Conservation (phyloP, 208 protist genomes). For the Phytomonas sp. region DNA sequence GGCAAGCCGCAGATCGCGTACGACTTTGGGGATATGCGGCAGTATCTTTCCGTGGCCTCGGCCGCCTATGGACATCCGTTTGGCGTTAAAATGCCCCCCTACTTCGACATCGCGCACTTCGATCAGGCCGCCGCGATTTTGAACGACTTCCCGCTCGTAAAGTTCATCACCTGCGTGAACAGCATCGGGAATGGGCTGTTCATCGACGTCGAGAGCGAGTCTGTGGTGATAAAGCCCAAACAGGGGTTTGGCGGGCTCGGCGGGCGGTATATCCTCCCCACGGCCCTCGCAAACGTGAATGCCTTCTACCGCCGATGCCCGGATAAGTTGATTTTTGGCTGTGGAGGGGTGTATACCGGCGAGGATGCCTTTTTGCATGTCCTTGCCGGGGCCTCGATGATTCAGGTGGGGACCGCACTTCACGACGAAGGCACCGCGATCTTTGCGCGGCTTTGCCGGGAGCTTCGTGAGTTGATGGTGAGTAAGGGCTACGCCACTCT, state of each 20-base stretch:
- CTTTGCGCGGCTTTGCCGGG: conserved; percentile 55
- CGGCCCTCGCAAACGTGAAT: conserved; percentile 86
- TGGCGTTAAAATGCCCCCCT: conserved; percentile 86
- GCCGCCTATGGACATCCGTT: conserved; percentile 62
- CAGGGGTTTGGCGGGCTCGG: conserved; percentile 81
- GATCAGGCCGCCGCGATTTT: conserved; percentile 72
- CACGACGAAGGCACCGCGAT: conserved; percentile 65
- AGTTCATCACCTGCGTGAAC: conserved; percentile 86
- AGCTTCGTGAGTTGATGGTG: conserved; percentile 72
- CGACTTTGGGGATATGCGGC: conserved; percentile 71
- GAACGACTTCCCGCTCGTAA: conserved; percentile 72
- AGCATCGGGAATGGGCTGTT: conserved; percentile 83
- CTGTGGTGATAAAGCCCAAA: conserved; percentile 82
- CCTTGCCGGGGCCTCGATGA: conserved; percentile 76
- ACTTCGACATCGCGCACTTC: conserved; percentile 88
- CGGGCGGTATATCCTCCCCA: conserved; percentile 76
- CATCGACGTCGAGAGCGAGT: conserved; percentile 75
- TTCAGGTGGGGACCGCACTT: conserved; percentile 81
- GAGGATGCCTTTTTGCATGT: conserved; percentile 82
- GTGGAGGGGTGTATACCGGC: conserved; percentile 74
- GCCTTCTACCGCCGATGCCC: conserved; percentile 81
- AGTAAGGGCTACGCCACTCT: conserved; percentile 82
- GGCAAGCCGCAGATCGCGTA: conserved; percentile 87
- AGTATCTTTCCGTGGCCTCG: conserved; percentile 52
- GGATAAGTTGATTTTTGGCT: conserved; percentile 73